phyloP scores from a whole-genome alignment of 129 eudicot species.

The Cynara cardunculus region DNA sequence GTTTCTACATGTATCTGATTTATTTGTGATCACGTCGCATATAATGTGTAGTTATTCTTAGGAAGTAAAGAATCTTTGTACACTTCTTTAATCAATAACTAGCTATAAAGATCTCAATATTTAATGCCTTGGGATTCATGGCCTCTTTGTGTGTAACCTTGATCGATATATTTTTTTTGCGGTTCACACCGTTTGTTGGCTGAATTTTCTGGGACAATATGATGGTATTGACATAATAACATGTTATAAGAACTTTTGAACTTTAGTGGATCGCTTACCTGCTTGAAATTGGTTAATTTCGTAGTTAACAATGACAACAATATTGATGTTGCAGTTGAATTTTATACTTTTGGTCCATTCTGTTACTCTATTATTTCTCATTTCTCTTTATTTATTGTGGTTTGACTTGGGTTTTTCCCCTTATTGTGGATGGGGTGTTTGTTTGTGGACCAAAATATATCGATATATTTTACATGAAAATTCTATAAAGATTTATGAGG shows the following conservation, averaged over 20 bases:
- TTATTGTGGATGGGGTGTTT: not conserved
- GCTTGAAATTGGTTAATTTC: slow-evolving; percentile 6
- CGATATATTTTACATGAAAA: not conserved
- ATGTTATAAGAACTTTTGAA: not conserved
- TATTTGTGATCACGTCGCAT: not conserved
- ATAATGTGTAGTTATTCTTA: not conserved
- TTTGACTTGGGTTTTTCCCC: not conserved
- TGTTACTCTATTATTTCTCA: not conserved
- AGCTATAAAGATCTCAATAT: not conserved
- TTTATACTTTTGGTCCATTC: not conserved
- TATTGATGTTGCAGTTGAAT: not conserved
- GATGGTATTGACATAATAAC: not conserved
- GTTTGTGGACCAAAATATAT: not conserved
- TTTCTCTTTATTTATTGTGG: not conserved
- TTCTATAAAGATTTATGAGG: not conserved
- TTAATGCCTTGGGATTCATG: not conserved
- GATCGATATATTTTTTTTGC: not conserved
- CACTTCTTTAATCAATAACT: not conserved
- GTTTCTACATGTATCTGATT: not conserved
- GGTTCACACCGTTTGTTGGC: not conserved
- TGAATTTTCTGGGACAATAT: not conserved
- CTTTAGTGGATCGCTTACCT: not conserved
- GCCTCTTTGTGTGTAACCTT: not conserved
- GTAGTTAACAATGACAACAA: not conserved
- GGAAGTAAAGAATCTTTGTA: slow-evolving; percentile 8